These are phyloP conservation scores for Dendrobium chrysotoxum DNA, from an alignment of 106 monocot species.

Conservation along the genomic window DNA sequence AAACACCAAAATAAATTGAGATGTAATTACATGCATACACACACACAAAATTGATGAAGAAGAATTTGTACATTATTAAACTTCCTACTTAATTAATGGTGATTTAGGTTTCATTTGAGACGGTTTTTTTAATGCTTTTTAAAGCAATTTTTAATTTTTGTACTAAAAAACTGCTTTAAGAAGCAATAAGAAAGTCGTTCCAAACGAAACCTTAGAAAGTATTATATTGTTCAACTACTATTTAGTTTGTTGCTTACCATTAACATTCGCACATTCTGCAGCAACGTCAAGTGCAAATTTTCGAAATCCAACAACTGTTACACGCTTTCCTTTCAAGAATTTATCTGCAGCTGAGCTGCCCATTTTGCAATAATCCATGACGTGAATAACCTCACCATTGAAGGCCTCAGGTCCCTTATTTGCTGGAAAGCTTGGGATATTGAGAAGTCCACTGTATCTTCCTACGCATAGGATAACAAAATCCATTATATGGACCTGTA, in stretches of 20 bases:
- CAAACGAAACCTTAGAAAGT: too few relatives aligned
- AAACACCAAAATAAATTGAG: background rate
- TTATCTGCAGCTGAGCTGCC: slow-evolving; percentile 13
- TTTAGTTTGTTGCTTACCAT: slow-evolving; percentile 22
- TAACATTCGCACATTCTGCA: slow-evolving; percentile 37
- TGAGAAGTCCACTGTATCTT: slow-evolving; percentile 39
- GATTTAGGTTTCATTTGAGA: too few relatives aligned
- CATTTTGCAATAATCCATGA: slow-evolving; percentile 14
- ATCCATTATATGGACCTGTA: slow-evolving; percentile 31
- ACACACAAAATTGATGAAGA: too few relatives aligned
- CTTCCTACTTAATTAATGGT: too few relatives aligned
- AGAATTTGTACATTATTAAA: too few relatives aligned
- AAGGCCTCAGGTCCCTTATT: slow-evolving; percentile 49
- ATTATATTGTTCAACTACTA: background rate
- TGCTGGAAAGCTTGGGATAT: slow-evolving; percentile 43
- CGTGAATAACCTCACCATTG: slow-evolving; percentile 5
- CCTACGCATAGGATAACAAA: slow-evolving; percentile 55
- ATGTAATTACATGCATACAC: too few relatives aligned
- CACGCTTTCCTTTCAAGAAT: slow-evolving; percentile 39
- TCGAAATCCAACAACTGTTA: slow-evolving; percentile 46
- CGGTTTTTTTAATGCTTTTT: too few relatives aligned
- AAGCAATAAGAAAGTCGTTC: too few relatives aligned
- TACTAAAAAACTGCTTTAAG: too few relatives aligned
- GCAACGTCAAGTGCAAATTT: slow-evolving; percentile 57
- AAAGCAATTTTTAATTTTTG: background rate